Evolutionary conservation across 495 filamentous ascomycete species (phyloP), one percentile per base, ranked within the genome.

Genomic region (Bacidia rubella): DNA sequence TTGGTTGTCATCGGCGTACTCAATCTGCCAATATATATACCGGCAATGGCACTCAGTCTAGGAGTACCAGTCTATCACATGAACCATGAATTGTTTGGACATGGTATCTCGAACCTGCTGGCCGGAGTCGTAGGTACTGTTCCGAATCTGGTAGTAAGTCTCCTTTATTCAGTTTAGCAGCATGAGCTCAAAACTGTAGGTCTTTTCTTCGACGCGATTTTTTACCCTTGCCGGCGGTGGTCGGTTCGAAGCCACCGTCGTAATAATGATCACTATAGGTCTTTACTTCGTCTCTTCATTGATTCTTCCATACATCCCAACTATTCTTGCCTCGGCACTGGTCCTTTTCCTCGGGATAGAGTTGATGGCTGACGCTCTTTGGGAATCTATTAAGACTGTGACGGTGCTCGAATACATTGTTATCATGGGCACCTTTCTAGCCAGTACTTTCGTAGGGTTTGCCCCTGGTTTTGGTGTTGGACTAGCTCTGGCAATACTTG

Each of bases 281-380:
- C 21, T 49, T 21, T 49, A 11, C 24, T 29, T 49, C 24, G 26
- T 49, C 19, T 49, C 47, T 21, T 49, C 20, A 9, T 32, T 27
- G 12, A 21, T 49, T 11, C 19, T 49, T 49, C 47, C 47, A 7
- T 49, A 49, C 47, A 21, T 49, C 11, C 47, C 47, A 11, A 49
- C 47, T 26, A 21, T 49, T 11, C 47, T 49, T n/a, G 47, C 47
- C 10, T 49, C 47, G 24, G 21, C 47, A 32, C 47, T 49, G 26
- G 47, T 49, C 26, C 47, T 49, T 21, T 49, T 49, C 47, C 47
- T 49, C 47, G 47, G 47, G 11, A 49, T 49, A 11, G 47, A 49
- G 26, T 49, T 49, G 47, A 49, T 21, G n/a, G 10, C 26, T 25
- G 47, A 49, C 21, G 47, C 47, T 11, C 11, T 49, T n/a, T 49